Percentiles rank a stretch among this genome's conserved stretches.
These are phyloP conservation scores for Uronychia binucleata DNA, from an alignment of 73 alveolate genomes.

Conservation along the genomic window DNA sequence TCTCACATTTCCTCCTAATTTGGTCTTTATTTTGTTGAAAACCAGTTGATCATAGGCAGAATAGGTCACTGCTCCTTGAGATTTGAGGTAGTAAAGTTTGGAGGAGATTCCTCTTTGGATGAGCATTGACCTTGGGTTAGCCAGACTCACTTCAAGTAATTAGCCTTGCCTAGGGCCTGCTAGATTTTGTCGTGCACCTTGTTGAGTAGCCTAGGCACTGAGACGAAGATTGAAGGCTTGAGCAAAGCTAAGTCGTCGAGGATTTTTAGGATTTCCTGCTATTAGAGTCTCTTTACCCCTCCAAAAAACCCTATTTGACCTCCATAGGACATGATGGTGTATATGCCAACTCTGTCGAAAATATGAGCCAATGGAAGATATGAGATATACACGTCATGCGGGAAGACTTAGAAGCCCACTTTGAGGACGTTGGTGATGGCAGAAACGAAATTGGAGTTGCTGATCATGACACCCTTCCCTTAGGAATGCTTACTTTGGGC, in stretches of 20 bases:
- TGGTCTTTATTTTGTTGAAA: constrained; percentile 62
- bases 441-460: constrained; percentile 47
- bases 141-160: neutral
- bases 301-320: constrained; percentile 66
- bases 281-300: constrained; percentile 14
- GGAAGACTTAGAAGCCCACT: constrained; percentile 57
- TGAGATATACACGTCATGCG: constrained; percentile 43
- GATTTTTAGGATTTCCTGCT: constrained; percentile 42
- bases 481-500: too few relatives aligned
- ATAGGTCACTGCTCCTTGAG: constrained; percentile 45
- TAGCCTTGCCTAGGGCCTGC: neutral
- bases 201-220: constrained; percentile 74
- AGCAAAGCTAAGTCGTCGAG: constrained; percentile 56
- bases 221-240: constrained; percentile 70
- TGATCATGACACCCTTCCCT: constrained; percentile 76
- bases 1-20: constrained; percentile 78
- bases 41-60: constrained; percentile 55
- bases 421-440: constrained; percentile 17
- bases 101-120: constrained; percentile 54
- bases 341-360: constrained; percentile 59
- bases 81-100: constrained; percentile 19
- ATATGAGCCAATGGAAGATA: constrained; percentile 78
- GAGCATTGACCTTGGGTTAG: constrained; percentile 11
- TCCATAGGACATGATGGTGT: constrained; percentile 47
- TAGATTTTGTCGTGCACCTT: constrained; percentile 43